phyloP scores from a whole-genome alignment of 2,329 filamentous ascomycete species.

The Tolypocladium paradoxum region DNA sequence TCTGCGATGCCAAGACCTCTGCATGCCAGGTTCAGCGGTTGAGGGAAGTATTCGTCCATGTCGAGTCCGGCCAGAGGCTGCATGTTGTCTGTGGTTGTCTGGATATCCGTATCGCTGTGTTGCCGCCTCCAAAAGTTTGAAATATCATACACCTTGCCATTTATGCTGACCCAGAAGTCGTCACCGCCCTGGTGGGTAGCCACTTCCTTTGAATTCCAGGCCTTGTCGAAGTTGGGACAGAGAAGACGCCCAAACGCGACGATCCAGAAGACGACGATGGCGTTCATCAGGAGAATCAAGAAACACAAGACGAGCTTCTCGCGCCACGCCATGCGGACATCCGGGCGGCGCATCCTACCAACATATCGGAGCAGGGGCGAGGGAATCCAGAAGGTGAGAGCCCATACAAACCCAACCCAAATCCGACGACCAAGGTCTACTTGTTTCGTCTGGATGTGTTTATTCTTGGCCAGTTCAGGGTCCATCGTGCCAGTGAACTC shows the following conservation, averaged over 20 bases:
- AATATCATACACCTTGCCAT: conserved; percentile 85
- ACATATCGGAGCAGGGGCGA: conserved; percentile 70
- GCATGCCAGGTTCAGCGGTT: conserved; percentile 67
- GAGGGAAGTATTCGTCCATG: conserved; percentile 75
- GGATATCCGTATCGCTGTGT: conserved; percentile 63
- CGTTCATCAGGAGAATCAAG: conserved; percentile 76
- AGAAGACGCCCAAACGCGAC: conserved; percentile 73
- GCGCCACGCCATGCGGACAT: conserved; percentile 94
- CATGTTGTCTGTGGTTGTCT: conserved; percentile 58
- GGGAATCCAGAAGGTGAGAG: conserved; percentile 86
- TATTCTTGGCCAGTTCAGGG: conserved; percentile 65
- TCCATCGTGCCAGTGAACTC: conserved; percentile 62
- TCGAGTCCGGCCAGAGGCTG: conserved; percentile 64
- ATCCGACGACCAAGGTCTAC: conserved; percentile 54
- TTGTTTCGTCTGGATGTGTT: conserved; percentile 61
- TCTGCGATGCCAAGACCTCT: conserved; percentile 55
- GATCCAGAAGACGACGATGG: conserved; percentile 80
- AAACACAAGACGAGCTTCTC: conserved; percentile 82
- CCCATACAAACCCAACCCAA: conserved; percentile 80
- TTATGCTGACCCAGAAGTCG: conserved; percentile 81
- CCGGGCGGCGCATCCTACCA: conserved; percentile 92
- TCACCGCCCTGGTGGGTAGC: conserved; percentile 55
- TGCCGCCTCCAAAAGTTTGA: conserved; percentile 75
- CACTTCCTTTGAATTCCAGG: conserved; percentile 66
- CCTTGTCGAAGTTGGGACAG: conserved; percentile 87